Evolutionary conservation across 2,329 filamentous ascomycete species (phyloP), one percentile per base, ranked within the genome.

Genomic region (Madurella fahalii): DNA sequence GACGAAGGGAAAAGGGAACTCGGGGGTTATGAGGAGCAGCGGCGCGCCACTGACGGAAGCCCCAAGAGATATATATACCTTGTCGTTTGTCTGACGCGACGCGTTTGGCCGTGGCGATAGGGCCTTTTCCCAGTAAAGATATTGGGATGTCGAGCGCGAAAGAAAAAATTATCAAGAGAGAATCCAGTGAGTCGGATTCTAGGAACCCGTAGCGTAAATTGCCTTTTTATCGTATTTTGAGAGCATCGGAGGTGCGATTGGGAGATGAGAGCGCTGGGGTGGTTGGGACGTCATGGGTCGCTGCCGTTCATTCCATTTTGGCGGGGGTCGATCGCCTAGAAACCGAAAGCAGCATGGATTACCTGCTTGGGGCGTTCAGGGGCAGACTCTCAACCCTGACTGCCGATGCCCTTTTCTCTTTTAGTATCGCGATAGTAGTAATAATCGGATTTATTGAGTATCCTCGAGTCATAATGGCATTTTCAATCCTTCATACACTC

Each of bases 201-300:
- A 49, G 46, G 46, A 40, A 49, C 18, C 52, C 18, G 40, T 34
- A 44, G n/a, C 25, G 3, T 11, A 37, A 37, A 46, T 45, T 45
- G 20, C 13, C 9, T 15, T 37, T 37, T 30, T 20, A 12, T n/a
- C 9, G n/a, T 43, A 34, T 12, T 20, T 43, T 37, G 40, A 25
- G 25, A 25, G 25, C 7, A 25, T 4, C 25, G 51, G 49, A 53
- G 52, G 52, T 18, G 46, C 41, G 52, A 39, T 53, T 9, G 46
- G 31, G 12, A 25, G 50, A 40, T 25, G 25, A 9, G 13, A 32
- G 2, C 9, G 11, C 11, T 32, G 25, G 32, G 41, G 37, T 16
- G 37, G 41, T 9, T 20, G 30, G 20, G 2, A 9, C 17, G 25
- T 37, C 34, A 37, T 37, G 34, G 25, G 25, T 25, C 34, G 34